Percentiles rank a stretch among this genome's conserved stretches.
phyloP scores from a whole-genome alignment of 2,329 filamentous ascomycete genomes.

The Neoarthrinium moseri region DNA sequence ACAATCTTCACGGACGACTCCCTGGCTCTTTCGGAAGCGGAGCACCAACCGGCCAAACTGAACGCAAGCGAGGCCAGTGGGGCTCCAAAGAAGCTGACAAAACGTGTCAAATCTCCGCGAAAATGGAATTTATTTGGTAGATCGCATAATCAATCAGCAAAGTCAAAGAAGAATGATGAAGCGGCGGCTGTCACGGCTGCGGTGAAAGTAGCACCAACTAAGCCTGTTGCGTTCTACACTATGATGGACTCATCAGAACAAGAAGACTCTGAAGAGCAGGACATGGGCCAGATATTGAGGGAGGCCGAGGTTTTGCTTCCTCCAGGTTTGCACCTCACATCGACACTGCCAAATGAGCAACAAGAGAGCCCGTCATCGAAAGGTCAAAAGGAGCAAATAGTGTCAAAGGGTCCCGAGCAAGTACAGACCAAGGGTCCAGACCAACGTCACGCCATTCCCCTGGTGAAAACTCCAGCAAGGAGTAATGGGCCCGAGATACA shows the following conservation, averaged over 20 bases:
- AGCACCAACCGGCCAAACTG: constrained; percentile 30
- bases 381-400: too few relatives aligned
- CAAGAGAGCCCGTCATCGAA: too few relatives aligned
- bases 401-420: too few relatives aligned
- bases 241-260: constrained; percentile 60
- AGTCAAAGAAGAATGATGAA: constrained; percentile 31
- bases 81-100: constrained; percentile 53
- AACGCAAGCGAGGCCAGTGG: too few relatives aligned
- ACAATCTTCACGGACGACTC: constrained; percentile 59
- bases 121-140: constrained; percentile 66
- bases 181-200: constrained; percentile 42
- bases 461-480: too few relatives aligned
- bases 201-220: constrained; percentile 47
- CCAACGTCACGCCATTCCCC: too few relatives aligned
- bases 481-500: constrained; percentile 2
- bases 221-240: constrained; percentile 58
- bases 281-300: constrained; percentile 48
- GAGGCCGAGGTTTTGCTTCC: constrained; percentile 41
- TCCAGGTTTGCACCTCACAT: neutral
- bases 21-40: constrained; percentile 37
- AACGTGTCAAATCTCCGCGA: constrained; percentile 53
- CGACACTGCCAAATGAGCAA: too few relatives aligned
- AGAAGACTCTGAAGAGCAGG: constrained; percentile 36
- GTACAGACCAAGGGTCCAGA: too few relatives aligned
- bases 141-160: constrained; percentile 42